phyloP scores from a whole-genome alignment of 2,329 filamentous ascomycete species.

The Eutypa lata region DNA sequence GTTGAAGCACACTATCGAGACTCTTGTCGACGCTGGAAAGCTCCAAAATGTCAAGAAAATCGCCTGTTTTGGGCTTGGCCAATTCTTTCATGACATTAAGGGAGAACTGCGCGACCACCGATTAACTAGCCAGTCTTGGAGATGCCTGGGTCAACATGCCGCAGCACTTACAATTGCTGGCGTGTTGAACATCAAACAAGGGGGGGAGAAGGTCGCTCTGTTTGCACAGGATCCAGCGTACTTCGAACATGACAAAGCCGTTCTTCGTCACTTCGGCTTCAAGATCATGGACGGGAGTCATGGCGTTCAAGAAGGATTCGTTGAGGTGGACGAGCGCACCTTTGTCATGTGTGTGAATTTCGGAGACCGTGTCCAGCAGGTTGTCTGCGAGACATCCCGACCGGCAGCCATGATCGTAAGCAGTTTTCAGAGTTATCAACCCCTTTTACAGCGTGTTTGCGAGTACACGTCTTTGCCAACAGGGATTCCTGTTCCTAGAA shows the following conservation, averaged over 20 bases:
- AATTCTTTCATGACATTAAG: neutral
- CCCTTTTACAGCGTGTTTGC: too few species aligned
- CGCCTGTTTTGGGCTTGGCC: constrained; percentile 1
- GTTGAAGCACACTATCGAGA: neutral
- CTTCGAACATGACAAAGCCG: neutral
- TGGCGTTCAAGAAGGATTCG: constrained; percentile 1
- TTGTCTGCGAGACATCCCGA: constrained; percentile 1
- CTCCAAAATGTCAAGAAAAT: constrained; percentile 1
- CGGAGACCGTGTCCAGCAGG: neutral
- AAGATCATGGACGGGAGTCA: neutral
- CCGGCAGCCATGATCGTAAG: constrained; percentile 4
- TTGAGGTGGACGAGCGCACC: constrained; percentile 1
- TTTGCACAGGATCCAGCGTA: constrained; percentile 1
- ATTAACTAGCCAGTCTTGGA: neutral
- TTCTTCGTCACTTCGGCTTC: neutral
- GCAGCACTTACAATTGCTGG: neutral
- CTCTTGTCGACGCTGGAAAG: neutral
- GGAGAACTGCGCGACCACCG: too few species aligned
- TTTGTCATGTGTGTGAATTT: neutral
- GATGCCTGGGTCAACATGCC: neutral
- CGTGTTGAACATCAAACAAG: neutral
- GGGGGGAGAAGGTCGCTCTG: neutral
- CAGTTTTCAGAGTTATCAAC: too few species aligned
- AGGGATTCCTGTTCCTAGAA: too few species aligned
- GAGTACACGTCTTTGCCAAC: too few species aligned